Evolutionary conservation across 306 rosid genomes (phyloP), one percentile per base, ranked within the genome.

Genomic region (Trichosanthes cucumerina): DNA sequence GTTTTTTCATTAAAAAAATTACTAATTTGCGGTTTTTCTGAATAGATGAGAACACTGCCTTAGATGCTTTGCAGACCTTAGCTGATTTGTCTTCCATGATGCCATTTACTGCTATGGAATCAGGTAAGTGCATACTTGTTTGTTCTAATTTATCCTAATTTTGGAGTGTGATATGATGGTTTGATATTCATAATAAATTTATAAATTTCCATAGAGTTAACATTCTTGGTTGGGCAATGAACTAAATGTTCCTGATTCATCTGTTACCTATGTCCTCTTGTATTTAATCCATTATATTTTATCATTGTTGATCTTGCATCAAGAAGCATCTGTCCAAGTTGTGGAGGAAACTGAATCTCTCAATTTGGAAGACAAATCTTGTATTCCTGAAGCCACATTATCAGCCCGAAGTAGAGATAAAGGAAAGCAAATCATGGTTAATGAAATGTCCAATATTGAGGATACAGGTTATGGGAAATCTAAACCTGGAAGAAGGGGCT

Each of bases 41-140:
- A 65, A 79, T 80, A 90, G 98, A 89, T 84, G 88, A 85, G 82
- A 88, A 85, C 76, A 46, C 88, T 63, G 87, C 83, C 54, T 86
- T 95, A 84, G 85, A 92, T 92, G 97, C 97, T 72, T 80, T 95
- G 86, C 93, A 88, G 68, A 86, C 91, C 66, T 83, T 95, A 90
- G 98, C 97, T 69, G 92, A 92, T 85, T 82, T 92, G 69, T 92
- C 97, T 77, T 81, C 88, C 74, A 86, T 88, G 96, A 89, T 89
- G 87, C 98, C 96, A 14, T 62, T 58, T 24, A 86, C 93, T 75
- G 65, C 88, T 19, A 76, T 76, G 87, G 88, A 91, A 85, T 85
- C 93, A 74, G 98, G 98, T 92, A 79, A 84, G 89, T 77, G 46
- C 56, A 44, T 77, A 53, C 21, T 81, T 23, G 2, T 79, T 78